phyloP scores from a whole-genome alignment of 441 rosid species.

The Codiaeum variegatum region DNA sequence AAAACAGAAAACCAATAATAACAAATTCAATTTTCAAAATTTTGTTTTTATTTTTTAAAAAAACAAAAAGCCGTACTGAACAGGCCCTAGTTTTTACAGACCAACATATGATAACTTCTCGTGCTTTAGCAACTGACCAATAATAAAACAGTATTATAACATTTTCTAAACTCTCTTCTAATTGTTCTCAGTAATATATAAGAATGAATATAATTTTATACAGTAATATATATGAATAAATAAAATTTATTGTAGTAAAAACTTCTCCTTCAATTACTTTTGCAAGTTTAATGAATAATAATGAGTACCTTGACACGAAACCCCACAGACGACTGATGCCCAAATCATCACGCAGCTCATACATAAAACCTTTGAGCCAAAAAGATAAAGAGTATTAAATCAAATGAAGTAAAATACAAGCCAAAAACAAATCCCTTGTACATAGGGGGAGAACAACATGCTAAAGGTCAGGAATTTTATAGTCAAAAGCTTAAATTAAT shows the following conservation, averaged over 20 bases:
- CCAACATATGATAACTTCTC: not conserved
- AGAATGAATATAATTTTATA: not conserved
- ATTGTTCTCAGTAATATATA: not conserved
- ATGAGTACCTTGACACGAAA: constrained; percentile 65
- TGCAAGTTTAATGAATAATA: constrained; percentile 4
- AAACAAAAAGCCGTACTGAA: no score
- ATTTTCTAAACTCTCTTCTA: not conserved
- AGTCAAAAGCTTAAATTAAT: constrained; percentile 8
- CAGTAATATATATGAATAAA: no score
- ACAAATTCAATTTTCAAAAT: no score
- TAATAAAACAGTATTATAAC: not conserved
- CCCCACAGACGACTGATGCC: constrained; percentile 88
- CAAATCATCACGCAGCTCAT: constrained; percentile 74
- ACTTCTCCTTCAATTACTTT: no score
- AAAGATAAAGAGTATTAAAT: constrained; percentile 1
- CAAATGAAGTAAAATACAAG: not conserved
- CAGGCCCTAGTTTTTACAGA: not conserved
- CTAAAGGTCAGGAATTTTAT: not conserved
- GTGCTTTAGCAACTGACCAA: not conserved
- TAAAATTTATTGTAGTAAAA: no score
- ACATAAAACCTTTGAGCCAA: constrained; percentile 47
- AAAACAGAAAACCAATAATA: no score
- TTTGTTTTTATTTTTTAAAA: no score
- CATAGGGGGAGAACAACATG: not conserved
- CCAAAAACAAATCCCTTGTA: not conserved